Conservation (phyloP, 2,329 filamentous ascomycete species). For the Fusarium sp. region DNA sequence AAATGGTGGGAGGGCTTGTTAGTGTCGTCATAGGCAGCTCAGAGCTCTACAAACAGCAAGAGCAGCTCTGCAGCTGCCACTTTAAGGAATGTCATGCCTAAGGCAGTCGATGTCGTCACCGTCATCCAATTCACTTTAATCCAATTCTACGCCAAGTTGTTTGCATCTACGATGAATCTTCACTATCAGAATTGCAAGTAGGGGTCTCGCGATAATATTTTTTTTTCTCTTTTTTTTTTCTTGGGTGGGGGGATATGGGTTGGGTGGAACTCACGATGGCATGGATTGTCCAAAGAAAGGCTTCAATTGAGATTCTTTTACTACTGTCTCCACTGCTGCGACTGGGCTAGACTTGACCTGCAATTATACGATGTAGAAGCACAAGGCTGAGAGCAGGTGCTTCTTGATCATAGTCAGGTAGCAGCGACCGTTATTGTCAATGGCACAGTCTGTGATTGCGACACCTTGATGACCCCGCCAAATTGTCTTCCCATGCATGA, state of each 20-base stretch:
- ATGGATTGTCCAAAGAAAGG: not conserved
- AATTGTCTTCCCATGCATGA: not conserved
- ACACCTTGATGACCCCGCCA: not conserved
- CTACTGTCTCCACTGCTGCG: not conserved
- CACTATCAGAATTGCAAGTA: not conserved
- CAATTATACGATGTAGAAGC: not conserved
- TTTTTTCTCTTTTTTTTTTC: not conserved
- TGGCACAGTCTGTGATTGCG: not conserved
- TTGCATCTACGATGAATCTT: not conserved
- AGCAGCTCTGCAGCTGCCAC: constrained; percentile 14
- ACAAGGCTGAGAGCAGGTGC: not conserved
- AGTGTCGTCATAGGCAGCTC: constrained; percentile 31
- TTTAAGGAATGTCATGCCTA: constrained; percentile 12
- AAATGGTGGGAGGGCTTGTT: not conserved
- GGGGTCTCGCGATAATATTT: not conserved
- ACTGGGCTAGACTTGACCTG: not conserved
- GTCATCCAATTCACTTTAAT: not conserved
- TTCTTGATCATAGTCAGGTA: not conserved
- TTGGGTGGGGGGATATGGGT: constrained; percentile 2
- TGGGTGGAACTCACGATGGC: constrained; percentile 10
- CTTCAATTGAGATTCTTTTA: not conserved
- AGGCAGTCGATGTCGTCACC: constrained; percentile 27
- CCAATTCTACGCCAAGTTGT: not conserved
- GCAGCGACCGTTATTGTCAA: not conserved
- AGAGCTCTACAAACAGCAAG: constrained; percentile 19